A percentile compares a stretch with the other conserved stretches of the same genome.
phyloP scores from a whole-genome alignment of 2,329 filamentous ascomycete genomes.

The Eutypella sp. region DNA sequence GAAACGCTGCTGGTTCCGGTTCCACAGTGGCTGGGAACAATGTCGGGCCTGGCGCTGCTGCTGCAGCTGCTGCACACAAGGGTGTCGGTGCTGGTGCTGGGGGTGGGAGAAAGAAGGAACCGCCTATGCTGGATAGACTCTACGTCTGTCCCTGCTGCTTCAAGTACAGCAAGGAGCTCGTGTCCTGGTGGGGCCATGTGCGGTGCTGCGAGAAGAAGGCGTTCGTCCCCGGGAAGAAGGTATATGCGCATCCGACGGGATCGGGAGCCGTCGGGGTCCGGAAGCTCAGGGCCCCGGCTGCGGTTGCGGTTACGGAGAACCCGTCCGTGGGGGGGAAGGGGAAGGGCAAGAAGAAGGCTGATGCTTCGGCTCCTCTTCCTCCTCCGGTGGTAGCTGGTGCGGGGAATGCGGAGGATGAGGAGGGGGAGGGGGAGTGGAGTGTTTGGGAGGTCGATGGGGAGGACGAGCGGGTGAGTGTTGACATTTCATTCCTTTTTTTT shows the following conservation, averaged over 20 bases:
- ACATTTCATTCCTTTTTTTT: no score
- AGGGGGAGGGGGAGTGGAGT: conserved; percentile 69
- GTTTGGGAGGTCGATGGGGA: conserved; percentile 93
- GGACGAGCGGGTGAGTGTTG: conserved; percentile 59
- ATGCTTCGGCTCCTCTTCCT: conserved; percentile 21
- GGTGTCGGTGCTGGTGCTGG: no score
- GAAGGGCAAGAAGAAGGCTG: conserved; percentile 23
- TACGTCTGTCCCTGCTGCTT: conserved; percentile 94
- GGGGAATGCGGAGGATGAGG: conserved; percentile 39
- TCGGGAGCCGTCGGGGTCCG: conserved; percentile 37
- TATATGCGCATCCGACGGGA: conserved; percentile 62
- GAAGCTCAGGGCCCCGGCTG: conserved; percentile 28
- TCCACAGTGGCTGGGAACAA: conserved; percentile 27
- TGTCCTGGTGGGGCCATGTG: conserved; percentile 55
- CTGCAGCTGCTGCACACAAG: no score
- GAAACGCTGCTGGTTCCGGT: conserved; percentile 15
- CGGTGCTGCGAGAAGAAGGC: conserved; percentile 49
- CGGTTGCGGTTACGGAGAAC: conserved; percentile 23
- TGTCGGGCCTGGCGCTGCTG: no score
- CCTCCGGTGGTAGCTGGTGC: no score
- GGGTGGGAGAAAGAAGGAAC: conserved; percentile 28
- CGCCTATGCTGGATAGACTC: conserved; percentile 57
- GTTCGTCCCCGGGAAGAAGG: conserved; percentile 59
- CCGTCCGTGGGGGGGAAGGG: conserved; percentile 31
- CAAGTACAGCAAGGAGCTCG: conserved; percentile 71